Conservation (phyloP, 352 stramenopile species). For the Pythium coloratum region DNA sequence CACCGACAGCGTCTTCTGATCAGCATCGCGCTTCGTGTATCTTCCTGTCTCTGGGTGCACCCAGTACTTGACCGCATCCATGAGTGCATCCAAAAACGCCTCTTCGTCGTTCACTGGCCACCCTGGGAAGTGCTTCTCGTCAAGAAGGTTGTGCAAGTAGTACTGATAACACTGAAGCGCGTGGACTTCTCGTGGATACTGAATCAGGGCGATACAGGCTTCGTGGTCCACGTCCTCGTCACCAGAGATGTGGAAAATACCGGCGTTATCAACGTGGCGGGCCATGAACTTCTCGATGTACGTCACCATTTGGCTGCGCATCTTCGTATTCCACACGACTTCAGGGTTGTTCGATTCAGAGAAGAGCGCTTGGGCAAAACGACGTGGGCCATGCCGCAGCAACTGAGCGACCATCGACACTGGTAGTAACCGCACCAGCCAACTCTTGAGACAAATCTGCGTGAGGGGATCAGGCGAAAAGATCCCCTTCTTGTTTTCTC, state of each 20-base stretch:
- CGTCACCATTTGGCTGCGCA: slow-evolving; percentile 83
- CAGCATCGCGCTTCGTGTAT: slow-evolving; percentile 41
- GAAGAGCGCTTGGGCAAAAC: slow-evolving; percentile 80
- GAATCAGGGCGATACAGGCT: slow-evolving; percentile 72
- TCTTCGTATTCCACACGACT: slow-evolving; percentile 85
- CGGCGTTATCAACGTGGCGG: slow-evolving; percentile 57
- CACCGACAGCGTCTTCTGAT: slow-evolving; percentile 64
- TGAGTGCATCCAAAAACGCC: slow-evolving; percentile 67
- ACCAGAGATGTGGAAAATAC: slow-evolving; percentile 75
- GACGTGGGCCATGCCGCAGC: slow-evolving; percentile 68
- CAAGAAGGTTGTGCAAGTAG: slow-evolving; percentile 84
- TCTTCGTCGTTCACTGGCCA: slow-evolving; percentile 86
- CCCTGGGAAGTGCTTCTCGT: slow-evolving; percentile 85
- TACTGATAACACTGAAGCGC: slow-evolving; percentile 88
- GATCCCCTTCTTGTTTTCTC: slow-evolving; percentile 80
- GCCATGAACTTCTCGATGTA: slow-evolving; percentile 89
- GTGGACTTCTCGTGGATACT: slow-evolving; percentile 85
- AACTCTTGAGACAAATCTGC: slow-evolving; percentile 80
- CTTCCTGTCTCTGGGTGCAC: slow-evolving; percentile 61
- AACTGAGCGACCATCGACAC: slow-evolving; percentile 87
- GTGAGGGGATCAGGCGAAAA: slow-evolving; percentile 81
- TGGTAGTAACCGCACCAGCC: slow-evolving; percentile 78
- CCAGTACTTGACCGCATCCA: slow-evolving; percentile 80
- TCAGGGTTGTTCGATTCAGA: slow-evolving; percentile 85
- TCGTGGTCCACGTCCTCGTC: slow-evolving; percentile 75